phyloP scores from a whole-genome alignment of 2,329 filamentous ascomycete species.

The Cladosporium sp. region DNA sequence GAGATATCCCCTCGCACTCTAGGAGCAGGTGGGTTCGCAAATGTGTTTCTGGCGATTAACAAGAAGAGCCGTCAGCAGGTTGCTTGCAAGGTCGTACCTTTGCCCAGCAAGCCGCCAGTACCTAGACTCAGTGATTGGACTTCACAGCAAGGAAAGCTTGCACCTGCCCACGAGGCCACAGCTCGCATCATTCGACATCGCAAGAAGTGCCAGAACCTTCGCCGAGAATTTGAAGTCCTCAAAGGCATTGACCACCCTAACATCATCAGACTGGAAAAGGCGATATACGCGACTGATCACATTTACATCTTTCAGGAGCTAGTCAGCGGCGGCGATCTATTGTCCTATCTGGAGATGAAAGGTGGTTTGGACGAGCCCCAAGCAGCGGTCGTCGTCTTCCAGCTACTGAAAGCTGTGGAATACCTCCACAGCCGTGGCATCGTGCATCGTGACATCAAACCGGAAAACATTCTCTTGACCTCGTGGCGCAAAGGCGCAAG shows the following conservation, averaged over 20 bases:
- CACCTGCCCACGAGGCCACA: neutral
- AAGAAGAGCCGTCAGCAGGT: slow-evolving; percentile 52
- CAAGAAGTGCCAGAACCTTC: slow-evolving; percentile 6
- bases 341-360: slow-evolving; percentile 53
- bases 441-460: slow-evolving; percentile 59
- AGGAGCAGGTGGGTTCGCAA: slow-evolving; percentile 51
- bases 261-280: slow-evolving; percentile 53
- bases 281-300: slow-evolving; percentile 49
- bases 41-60: slow-evolving; percentile 53
- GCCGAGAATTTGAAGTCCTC: slow-evolving; percentile 45
- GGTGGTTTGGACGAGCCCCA: slow-evolving; percentile 46
- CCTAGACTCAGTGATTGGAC: slow-evolving; percentile 2
- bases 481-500: slow-evolving; percentile 47
- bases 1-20: slow-evolving; percentile 47
- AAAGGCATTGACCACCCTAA: slow-evolving; percentile 55
- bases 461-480: slow-evolving; percentile 59
- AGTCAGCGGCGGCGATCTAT: slow-evolving; percentile 55
- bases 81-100: slow-evolving; percentile 62
- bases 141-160: neutral
- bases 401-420: slow-evolving; percentile 53
- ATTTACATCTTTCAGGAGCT: slow-evolving; percentile 60
- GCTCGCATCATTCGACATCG: neutral
- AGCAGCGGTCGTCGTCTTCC: slow-evolving; percentile 50
- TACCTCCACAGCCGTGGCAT: slow-evolving; percentile 53
- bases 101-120: slow-evolving; percentile 31